Evolutionary conservation across 1,284 basidiomycete genomes (phyloP), one percentile per base, ranked within the genome.

Genomic region (Fomitopsis schrenkii): DNA sequence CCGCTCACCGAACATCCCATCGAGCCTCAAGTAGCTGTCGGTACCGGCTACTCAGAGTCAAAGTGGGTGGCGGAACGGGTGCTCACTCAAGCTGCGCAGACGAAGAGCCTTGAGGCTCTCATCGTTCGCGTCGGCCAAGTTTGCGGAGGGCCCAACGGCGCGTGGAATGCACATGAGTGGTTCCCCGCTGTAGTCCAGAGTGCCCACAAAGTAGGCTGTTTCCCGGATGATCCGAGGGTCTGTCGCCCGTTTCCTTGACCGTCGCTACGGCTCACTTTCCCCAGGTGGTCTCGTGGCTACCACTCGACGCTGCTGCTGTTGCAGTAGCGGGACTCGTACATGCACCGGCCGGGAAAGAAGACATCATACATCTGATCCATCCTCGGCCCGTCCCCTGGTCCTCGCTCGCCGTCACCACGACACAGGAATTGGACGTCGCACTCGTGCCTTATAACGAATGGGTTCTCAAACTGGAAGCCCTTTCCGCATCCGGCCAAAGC

Each of bases 121-220:
- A 22, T 22, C 22, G 22, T 22, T 22, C 22, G 22, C 22, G 22
- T 22, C 22, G 22, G 22, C 22, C 22, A 22, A 22, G 22, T 22
- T 22, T 22, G 22, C 22, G 22, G 22, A 22, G 22, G 22, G 22
- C 22, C 22, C 22, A 22, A 22, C 22, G 22, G 22, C 22, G 22
- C 22, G 22, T 22, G 22, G 22, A 22, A 22, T 22, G 22, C 22
- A 22, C 71, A 68, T 15, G 80, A 83, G 55, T 82, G 80, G 80
- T 67, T 81, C 14, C 80, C 80, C 0, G 68, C 74, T 48, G 67
- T 82, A 2, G 71, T 81, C n/a, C 73, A 76, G 59, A 75, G 73
- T 0, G 72, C 71, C 12, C 42, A 71, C 2, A 61, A 67, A 15
- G 62, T 75, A 3, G 67, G 68, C 3, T 70, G 59, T 14, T 60